Conservation (phyloP, 495 filamentous ascomycete species). For the Hypoxylon fragiforme region DNA sequence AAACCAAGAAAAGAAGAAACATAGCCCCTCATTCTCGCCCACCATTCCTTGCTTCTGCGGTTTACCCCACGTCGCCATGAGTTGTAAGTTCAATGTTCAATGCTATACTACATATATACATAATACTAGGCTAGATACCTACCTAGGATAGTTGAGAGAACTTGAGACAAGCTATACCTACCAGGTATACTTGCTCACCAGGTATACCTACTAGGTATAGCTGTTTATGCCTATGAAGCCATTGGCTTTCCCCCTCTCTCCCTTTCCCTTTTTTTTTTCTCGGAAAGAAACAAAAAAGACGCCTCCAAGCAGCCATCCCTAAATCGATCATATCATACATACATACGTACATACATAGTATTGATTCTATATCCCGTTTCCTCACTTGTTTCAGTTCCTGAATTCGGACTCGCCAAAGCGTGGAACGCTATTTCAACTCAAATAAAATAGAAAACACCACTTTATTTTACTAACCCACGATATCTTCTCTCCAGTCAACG, state of each 20-base stretch:
- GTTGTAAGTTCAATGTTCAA: conserved; percentile 38
- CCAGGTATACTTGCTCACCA: too few species aligned
- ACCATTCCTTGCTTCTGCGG: not conserved
- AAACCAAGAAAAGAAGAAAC: not conserved
- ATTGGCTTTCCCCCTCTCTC: conserved; percentile 1
- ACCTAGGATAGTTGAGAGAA: too few species aligned
- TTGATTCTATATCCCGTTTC: too few species aligned
- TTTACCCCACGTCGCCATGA: conserved; percentile 40
- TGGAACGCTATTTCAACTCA: too few species aligned
- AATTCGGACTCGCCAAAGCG: conserved; percentile 23
- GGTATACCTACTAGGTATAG: too few species aligned
- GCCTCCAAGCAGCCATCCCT: too few species aligned
- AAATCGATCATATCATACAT: too few species aligned
- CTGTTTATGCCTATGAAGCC: not conserved
- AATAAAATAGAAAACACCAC: not conserved
- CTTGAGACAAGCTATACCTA: too few species aligned
- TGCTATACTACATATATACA: conserved; percentile 3
- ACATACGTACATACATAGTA: too few species aligned
- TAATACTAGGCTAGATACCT: conserved; percentile 7
- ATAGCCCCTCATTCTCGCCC: not conserved
- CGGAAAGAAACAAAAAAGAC: conserved; percentile 9
- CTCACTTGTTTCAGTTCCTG: not conserved
- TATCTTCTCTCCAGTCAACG: conserved; percentile 64
- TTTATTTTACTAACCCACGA: conserved; percentile 16
- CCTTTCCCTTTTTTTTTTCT: conserved; percentile 6